A percentile compares a stretch with the other conserved stretches of the same genome.
Evolutionary conservation across 768 basidiomycete genomes (phyloP).

Genomic region (Pulveroboletus ravenelii): DNA sequence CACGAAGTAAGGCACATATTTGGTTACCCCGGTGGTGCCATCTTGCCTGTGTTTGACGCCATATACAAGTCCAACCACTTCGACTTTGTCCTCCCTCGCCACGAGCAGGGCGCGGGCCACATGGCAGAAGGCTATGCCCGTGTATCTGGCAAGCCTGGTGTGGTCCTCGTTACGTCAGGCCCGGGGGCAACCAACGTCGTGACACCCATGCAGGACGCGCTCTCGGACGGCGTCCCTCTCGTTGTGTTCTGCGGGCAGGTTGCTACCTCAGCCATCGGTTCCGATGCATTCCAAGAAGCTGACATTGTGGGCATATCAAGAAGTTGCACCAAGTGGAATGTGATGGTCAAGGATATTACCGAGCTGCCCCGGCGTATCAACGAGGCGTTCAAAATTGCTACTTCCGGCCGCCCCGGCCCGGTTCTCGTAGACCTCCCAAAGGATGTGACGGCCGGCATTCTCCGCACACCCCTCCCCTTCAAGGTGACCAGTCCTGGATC

Average conservation of each 20-base stretch:
- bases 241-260: constrained; percentile 97
- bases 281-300: constrained; percentile 98
- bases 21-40: constrained; percentile 97
- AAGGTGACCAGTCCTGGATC: constrained; percentile 83
- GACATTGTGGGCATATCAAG: constrained; percentile 95
- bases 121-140: constrained; percentile 99
- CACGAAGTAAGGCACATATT: constrained; percentile 96
- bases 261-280: constrained; percentile 98
- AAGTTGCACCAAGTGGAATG: constrained; percentile 99
- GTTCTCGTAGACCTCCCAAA: constrained; percentile 99
- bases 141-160: constrained; percentile 94
- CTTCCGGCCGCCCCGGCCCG: constrained; percentile 93
- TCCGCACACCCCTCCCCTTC: constrained; percentile 79
- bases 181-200: constrained; percentile 98
- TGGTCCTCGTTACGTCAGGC: constrained; percentile 96
- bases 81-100: constrained; percentile 90
- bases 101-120: constrained; percentile 98
- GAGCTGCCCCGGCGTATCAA: constrained; percentile 95
- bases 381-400: constrained; percentile 99
- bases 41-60: constrained; percentile 99
- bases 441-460: constrained; percentile 91
- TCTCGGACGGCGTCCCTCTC: constrained; percentile 90
- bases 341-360: constrained; percentile 96
- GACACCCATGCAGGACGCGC: constrained; percentile 96
- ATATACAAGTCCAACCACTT: constrained; percentile 96